phyloP scores from a whole-genome alignment of 2,329 filamentous ascomycete species.

The Triangularia verruculosa region DNA sequence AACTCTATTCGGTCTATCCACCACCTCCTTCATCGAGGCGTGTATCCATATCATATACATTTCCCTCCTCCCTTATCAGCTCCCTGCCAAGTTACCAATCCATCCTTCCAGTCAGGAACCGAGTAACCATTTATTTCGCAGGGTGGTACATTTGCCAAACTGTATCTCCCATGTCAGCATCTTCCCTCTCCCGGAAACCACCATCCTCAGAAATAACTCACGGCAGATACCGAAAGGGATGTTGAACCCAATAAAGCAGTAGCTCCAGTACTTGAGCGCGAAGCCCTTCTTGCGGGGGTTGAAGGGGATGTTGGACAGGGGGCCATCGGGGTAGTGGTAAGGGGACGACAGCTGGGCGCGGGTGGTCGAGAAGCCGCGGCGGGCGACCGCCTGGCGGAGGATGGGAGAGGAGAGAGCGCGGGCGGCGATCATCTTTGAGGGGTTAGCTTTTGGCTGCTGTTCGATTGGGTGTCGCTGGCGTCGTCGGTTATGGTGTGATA shows the following conservation, averaged over 20 bases:
- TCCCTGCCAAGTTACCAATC: constrained; percentile 8
- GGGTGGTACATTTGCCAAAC: constrained; percentile 52
- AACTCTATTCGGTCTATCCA: constrained; percentile 24
- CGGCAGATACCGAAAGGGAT: constrained; percentile 62
- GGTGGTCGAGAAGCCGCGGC: constrained; percentile 92
- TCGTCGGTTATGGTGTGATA: neutral
- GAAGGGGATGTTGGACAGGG: constrained; percentile 93
- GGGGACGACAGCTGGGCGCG: constrained; percentile 79
- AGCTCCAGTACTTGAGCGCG: constrained; percentile 75
- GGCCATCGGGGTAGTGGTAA: constrained; percentile 98
- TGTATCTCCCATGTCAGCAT: constrained; percentile 29
- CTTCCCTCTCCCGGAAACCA: neutral
- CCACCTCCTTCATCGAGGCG: constrained; percentile 7
- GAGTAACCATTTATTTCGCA: constrained; percentile 35
- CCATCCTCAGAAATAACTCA: constrained; percentile 40
- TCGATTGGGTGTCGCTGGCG: neutral
- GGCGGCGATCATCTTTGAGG: constrained; percentile 69
- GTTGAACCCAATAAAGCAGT: constrained; percentile 56
- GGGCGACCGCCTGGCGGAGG: constrained; percentile 59
- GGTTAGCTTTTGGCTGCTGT: neutral
- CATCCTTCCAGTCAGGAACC: neutral
- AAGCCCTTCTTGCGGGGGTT: constrained; percentile 91
- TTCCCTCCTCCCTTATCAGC: constrained; percentile 10
- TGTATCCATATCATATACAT: constrained; percentile 23
- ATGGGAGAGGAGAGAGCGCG: constrained; percentile 58